Evolutionary conservation across 208 protist genomes (phyloP).

Genomic region (Trypanosoma scelopori): DNA sequence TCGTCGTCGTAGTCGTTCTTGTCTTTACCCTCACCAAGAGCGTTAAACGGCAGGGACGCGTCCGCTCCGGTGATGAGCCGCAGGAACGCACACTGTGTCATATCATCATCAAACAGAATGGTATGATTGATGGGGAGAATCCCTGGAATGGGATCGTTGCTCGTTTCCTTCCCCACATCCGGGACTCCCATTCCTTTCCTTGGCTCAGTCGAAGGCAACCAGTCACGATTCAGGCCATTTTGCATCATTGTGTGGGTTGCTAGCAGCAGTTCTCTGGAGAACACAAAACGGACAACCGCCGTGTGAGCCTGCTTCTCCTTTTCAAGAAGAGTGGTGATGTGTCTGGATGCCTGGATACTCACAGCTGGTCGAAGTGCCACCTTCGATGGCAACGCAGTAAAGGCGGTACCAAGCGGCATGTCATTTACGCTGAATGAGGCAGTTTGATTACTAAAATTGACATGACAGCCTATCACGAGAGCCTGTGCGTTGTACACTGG

Average conservation of each 20-base stretch:
- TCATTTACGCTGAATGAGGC: conserved; percentile 47
- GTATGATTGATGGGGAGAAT: background rate
- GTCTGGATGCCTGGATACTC: conserved; percentile 22
- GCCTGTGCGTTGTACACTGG: conserved; percentile 23
- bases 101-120: conserved; percentile 27
- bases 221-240: background rate
- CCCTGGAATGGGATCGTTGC: conserved; percentile 15
- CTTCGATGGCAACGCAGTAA: conserved; percentile 23
- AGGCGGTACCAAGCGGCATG: conserved; percentile 24
- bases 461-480: conserved; percentile 31
- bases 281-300: conserved; percentile 35
- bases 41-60: background rate
- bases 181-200: background rate
- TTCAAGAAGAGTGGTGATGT: conserved; percentile 14
- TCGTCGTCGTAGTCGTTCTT: conserved; percentile 1
- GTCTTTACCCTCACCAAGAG: background rate
- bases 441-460: conserved; percentile 6
- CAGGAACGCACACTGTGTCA: conserved; percentile 25
- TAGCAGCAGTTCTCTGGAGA: conserved; percentile 19
- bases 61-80: conserved; percentile 24
- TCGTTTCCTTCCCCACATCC: background rate
- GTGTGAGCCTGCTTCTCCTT: conserved; percentile 13
- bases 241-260: background rate
- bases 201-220: too few species aligned
- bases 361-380: conserved; percentile 30